Evolutionary conservation across 1,284 basidiomycete species (phyloP).

Genomic region (Trichosporon ovoides): DNA sequence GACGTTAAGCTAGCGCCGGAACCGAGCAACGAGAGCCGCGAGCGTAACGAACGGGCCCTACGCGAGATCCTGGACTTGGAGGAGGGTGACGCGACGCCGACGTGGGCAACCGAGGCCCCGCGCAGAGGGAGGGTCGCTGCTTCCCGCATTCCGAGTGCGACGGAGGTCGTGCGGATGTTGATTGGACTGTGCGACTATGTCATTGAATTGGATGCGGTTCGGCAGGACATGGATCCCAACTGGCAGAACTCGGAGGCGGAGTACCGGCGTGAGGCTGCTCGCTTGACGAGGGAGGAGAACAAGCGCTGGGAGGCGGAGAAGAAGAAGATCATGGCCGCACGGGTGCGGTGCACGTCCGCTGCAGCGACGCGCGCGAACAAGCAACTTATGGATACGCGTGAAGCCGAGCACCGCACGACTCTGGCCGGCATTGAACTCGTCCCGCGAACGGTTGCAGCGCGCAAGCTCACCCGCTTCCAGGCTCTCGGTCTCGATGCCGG

Average conservation of each 20-base stretch:
- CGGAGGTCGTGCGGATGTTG: constrained; percentile 42
- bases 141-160: constrained; percentile 30
- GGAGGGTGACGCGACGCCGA: constrained; percentile 25
- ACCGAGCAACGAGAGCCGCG: constrained; percentile 6
- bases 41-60: constrained; percentile 26
- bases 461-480: constrained; percentile 27
- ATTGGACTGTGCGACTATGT: constrained; percentile 30
- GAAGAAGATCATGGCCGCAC: constrained; percentile 31
- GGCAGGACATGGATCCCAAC: constrained; percentile 24
- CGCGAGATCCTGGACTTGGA: constrained; percentile 31
- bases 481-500: constrained; percentile 36
- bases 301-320: constrained; percentile 30
- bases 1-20: constrained; percentile 21
- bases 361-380: constrained; percentile 29
- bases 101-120: constrained; percentile 29
- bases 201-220: constrained; percentile 22
- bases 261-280: constrained; percentile 14
- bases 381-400: constrained; percentile 19
- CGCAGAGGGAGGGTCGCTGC: constrained; percentile 29
- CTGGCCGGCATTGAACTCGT: constrained; percentile 23
- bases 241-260: constrained; percentile 16
- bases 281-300: constrained; percentile 22
- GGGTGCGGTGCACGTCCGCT: constrained; percentile 26
- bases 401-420: constrained; percentile 21
- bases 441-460: constrained; percentile 20